Conservation (phyloP, 2,329 filamentous ascomycete species). For the Polytolypa hystricis region DNA sequence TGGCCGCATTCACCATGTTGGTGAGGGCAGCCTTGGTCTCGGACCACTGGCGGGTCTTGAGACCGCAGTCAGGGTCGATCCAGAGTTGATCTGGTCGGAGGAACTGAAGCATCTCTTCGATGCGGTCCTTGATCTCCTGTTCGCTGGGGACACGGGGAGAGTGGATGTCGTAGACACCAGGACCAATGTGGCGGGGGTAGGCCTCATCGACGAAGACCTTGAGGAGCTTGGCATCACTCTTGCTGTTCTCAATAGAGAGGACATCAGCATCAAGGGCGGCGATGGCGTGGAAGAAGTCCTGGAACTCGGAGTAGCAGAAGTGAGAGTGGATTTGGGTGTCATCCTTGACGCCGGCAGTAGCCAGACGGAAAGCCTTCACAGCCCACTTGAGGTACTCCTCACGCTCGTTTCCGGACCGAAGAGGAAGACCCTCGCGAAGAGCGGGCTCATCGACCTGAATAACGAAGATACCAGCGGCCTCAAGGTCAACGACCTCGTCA, state of each 20-base stretch:
- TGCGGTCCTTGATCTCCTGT: conserved; percentile 96
- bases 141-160: conserved; percentile 92
- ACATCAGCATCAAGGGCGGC: conserved; percentile 96
- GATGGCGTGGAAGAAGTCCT: conserved; percentile 99
- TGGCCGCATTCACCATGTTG: conserved; percentile 98
- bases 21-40: conserved; percentile 93
- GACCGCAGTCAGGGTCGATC: conserved; percentile 98
- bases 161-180: conserved; percentile 99
- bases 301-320: conserved; percentile 99
- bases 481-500: conserved; percentile 95
- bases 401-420: conserved; percentile 85
- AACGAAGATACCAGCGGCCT: conserved; percentile 90
- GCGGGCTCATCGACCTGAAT: conserved; percentile 99
- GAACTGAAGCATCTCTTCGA: conserved; percentile 95
- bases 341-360: conserved; percentile 85
- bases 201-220: conserved; percentile 96
- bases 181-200: conserved; percentile 96
- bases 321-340: conserved; percentile 99
- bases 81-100: conserved; percentile 98
- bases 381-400: conserved; percentile 96
- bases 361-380: conserved; percentile 94
- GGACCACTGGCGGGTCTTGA: conserved; percentile 97
- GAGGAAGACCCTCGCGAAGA: conserved; percentile 97
- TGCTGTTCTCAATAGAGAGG: conserved; percentile 99
- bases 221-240: conserved; percentile 98